phyloP scores from a whole-genome alignment of 257 asterid genomes.

The Jasminum sambac region DNA sequence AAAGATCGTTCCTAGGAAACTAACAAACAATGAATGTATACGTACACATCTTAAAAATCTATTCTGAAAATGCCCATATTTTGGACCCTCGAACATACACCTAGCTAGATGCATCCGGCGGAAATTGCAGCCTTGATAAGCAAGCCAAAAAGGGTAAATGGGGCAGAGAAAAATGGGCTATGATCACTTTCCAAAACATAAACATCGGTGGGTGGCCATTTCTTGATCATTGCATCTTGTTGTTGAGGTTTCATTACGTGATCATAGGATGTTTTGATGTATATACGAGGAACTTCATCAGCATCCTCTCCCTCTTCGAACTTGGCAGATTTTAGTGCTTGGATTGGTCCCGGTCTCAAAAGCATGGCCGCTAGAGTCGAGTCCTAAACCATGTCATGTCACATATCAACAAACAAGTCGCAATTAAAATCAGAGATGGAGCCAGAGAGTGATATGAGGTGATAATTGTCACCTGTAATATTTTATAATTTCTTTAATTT shows the following conservation, averaged over 20 bases:
- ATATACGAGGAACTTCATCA: slow-evolving; percentile 59
- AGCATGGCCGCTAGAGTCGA: slow-evolving; percentile 63
- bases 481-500: too few relatives aligned
- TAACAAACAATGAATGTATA: too few relatives aligned
- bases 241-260: slow-evolving; percentile 50
- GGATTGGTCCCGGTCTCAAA: slow-evolving; percentile 68
- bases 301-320: slow-evolving; percentile 27
- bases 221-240: slow-evolving; percentile 72
- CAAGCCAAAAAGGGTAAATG: slow-evolving; percentile 54
- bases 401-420: too few relatives aligned
- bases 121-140: slow-evolving; percentile 56
- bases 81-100: too few relatives aligned
- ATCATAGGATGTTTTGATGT: slow-evolving; percentile 56
- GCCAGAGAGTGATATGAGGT: too few relatives aligned
- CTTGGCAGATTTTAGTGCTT: slow-evolving; percentile 48
- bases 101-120: too few relatives aligned
- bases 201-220: slow-evolving; percentile 66
- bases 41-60: too few relatives aligned
- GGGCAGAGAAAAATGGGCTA: slow-evolving; percentile 86
- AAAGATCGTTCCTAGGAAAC: too few relatives aligned
- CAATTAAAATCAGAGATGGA: too few relatives aligned
- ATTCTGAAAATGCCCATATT: too few relatives aligned
- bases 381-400: too few relatives aligned
- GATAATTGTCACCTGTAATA: too few relatives aligned
- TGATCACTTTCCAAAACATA: slow-evolving; percentile 77